Conservation (phyloP, 2,329 filamentous ascomycete genomes). For the Botrytis sinoallii region DNA sequence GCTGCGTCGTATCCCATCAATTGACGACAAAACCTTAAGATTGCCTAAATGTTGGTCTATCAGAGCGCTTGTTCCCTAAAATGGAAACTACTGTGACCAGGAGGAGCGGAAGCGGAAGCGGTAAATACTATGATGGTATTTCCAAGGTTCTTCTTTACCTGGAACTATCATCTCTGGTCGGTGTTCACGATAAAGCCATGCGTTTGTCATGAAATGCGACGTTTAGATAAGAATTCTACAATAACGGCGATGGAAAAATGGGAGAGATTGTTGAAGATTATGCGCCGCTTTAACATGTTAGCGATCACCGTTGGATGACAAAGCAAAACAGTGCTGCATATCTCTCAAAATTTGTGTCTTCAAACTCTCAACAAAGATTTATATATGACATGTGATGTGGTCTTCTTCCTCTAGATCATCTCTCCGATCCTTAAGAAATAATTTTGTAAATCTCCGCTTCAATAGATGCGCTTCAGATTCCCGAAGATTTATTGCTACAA, state of each 20-base stretch:
- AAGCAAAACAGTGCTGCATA: background rate
- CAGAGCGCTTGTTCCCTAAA: background rate
- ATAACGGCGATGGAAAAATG: background rate
- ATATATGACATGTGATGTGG: background rate
- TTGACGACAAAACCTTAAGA: background rate
- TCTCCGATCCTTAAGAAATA: background rate
- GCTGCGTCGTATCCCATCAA: too few relatives aligned
- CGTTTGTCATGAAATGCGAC: background rate
- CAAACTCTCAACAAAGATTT: background rate
- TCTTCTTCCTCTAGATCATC: background rate
- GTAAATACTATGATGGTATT: background rate
- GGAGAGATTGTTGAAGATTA: background rate
- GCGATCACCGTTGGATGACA: background rate
- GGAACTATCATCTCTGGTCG: background rate
- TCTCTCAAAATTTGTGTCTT: background rate
- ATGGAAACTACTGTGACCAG: background rate
- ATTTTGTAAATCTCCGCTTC: background rate
- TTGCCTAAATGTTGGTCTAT: background rate
- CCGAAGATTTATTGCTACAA: slow-evolving; percentile 5
- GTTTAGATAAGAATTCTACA: background rate
- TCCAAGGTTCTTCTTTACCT: too few relatives aligned
- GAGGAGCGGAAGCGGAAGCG: background rate
- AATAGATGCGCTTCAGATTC: background rate
- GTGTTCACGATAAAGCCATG: background rate
- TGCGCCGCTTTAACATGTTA: background rate